Evolutionary conservation across 1,284 basidiomycete genomes (phyloP).

Genomic region (Ustilago hordei): DNA sequence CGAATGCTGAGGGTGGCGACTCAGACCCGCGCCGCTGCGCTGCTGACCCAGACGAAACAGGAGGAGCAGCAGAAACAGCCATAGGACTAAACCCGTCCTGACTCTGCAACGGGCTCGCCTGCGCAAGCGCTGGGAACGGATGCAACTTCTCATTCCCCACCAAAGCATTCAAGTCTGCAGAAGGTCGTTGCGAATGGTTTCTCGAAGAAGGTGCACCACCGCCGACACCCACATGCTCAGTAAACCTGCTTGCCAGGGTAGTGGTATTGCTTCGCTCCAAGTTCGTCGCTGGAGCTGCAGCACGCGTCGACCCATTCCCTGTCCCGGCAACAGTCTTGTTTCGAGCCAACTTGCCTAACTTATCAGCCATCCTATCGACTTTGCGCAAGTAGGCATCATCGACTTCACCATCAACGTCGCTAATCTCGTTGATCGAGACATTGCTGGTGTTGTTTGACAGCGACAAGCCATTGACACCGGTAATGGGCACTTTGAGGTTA

Average conservation of each 20-base stretch:
- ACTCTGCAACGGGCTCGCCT: slow-evolving; percentile 27
- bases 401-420: slow-evolving; percentile 44
- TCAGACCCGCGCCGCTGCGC: slow-evolving; percentile 8
- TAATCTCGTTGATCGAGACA: slow-evolving; percentile 33
- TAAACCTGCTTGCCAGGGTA: slow-evolving; percentile 23
- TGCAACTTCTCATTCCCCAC: slow-evolving; percentile 51
- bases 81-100: slow-evolving; percentile 29
- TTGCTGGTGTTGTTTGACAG: slow-evolving; percentile 23
- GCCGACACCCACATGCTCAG: slow-evolving; percentile 20
- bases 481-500: slow-evolving; percentile 9
- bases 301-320: neutral
- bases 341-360: slow-evolving; percentile 44
- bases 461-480: neutral
- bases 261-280: slow-evolving; percentile 16
- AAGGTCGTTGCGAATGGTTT: slow-evolving; percentile 29
- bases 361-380: slow-evolving; percentile 50
- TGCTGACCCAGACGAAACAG: neutral
- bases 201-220: neutral
- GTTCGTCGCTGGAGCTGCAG: slow-evolving; percentile 1
- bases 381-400: slow-evolving; percentile 43
- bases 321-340: slow-evolving; percentile 6
- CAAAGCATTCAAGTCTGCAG: slow-evolving; percentile 28
- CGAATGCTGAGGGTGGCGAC: slow-evolving; percentile 2
- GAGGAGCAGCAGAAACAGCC: slow-evolving; percentile 13
- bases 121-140: slow-evolving; percentile 54